A percentile compares a stretch with the other conserved stretches of the same genome.
Evolutionary conservation across 345 rosid genomes (phyloP).

Genomic region (Camelina sativa): DNA sequence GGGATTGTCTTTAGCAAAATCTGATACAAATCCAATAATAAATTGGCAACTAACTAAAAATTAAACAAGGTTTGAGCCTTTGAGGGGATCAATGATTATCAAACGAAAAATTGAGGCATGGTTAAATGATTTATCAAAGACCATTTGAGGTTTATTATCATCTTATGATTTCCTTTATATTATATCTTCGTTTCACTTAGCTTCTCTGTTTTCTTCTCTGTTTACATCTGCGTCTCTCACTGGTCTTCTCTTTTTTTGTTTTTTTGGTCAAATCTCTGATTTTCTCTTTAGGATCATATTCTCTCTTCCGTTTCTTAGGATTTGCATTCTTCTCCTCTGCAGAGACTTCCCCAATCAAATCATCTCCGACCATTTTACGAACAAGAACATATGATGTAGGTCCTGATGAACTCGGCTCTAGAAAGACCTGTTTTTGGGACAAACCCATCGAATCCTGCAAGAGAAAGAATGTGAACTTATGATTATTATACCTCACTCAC

Average conservation of each 20-base stretch:
- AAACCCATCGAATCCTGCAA: constrained; percentile 13
- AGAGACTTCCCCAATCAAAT: neutral
- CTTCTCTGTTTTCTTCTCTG: neutral
- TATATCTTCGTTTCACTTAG: neutral
- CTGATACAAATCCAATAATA: neutral
- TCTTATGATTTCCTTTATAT: neutral
- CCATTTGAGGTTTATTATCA: neutral
- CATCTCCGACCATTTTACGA: constrained; percentile 25
- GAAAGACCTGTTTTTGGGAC: constrained; percentile 18
- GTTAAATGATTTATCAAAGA: neutral
- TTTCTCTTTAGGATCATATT: neutral
- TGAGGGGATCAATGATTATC: neutral
- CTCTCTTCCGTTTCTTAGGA: constrained; percentile 22
- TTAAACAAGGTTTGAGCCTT: neutral
- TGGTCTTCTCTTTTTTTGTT: neutral
- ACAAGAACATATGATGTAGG: neutral
- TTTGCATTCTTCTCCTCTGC: neutral
- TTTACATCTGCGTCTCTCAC: neutral
- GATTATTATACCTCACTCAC: neutral
- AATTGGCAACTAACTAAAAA: neutral
- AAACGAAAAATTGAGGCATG: neutral
- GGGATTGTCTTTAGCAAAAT: neutral
- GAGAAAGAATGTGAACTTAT: neutral
- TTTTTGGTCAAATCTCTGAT: neutral
- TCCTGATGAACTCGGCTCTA: constrained; percentile 13